Conservation (phyloP, 257 asterid genomes). For the Avicennia marina region DNA sequence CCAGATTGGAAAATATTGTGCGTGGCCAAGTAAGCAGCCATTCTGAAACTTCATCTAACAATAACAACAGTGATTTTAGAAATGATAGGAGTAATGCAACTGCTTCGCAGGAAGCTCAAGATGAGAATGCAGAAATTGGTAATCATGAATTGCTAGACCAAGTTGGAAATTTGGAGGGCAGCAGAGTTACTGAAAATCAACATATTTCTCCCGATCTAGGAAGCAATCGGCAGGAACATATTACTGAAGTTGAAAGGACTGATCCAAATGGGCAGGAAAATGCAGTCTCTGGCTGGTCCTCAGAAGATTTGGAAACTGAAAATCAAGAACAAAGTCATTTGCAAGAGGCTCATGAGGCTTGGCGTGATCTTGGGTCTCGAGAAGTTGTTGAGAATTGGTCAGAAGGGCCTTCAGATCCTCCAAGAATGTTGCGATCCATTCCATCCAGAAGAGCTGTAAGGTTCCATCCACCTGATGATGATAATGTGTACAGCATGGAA, state of each 20-base stretch:
- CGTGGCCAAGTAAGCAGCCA: conserved; percentile 76
- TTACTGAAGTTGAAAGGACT: conserved; percentile 37
- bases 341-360: conserved; percentile 46
- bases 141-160: conserved; percentile 36
- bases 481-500: conserved; percentile 93
- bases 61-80: conserved; percentile 37
- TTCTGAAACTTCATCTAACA: conserved; percentile 39
- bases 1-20: conserved; percentile 66
- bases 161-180: conserved; percentile 32
- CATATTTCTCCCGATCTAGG: conserved; percentile 39
- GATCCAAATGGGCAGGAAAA: conserved; percentile 37
- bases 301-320: conserved; percentile 36
- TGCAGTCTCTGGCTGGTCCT: conserved; percentile 41
- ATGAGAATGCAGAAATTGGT: conserved; percentile 43
- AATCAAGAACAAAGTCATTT: conserved; percentile 36
- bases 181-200: conserved; percentile 32
- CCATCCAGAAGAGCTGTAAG: conserved; percentile 53
- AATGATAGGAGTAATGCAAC: conserved; percentile 42
- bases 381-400: conserved; percentile 74
- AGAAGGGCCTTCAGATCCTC: conserved; percentile 65
- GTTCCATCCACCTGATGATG: conserved; percentile 91
- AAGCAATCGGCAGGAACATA: conserved; percentile 41
- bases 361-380: conserved; percentile 53
- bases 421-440: conserved; percentile 62
- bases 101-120: conserved; percentile 44